Evolutionary conservation across 768 basidiomycete species (phyloP).

Genomic region (Lyophyllum shimeji): DNA sequence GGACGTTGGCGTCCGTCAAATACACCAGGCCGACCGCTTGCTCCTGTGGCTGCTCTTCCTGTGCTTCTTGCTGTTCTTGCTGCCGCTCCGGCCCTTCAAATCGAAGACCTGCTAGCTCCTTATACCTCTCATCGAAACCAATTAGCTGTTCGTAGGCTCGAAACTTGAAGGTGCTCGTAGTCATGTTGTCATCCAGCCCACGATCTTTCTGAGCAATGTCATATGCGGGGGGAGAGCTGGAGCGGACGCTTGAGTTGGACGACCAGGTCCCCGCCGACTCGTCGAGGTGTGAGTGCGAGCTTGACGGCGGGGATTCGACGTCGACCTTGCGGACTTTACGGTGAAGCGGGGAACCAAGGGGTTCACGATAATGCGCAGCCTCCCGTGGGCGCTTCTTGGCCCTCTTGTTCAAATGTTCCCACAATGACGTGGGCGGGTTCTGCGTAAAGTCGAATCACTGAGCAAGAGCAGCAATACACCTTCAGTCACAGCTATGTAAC

Average conservation of each 20-base stretch:
- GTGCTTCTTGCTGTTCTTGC: neutral
- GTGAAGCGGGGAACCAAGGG: neutral
- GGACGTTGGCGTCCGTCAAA: conserved; percentile 29
- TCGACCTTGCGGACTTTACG: neutral
- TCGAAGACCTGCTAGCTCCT: too few species aligned
- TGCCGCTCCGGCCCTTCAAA: too few species aligned
- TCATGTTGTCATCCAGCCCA: neutral
- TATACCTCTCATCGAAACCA: too few species aligned
- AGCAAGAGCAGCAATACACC: neutral
- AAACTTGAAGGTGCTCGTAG: neutral
- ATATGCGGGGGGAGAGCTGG: neutral
- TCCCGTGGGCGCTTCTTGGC: neutral
- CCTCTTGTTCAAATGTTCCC: neutral
- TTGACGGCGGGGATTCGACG: neutral
- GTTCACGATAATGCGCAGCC: neutral
- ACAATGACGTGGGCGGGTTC: too few species aligned
- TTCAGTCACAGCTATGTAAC: neutral
- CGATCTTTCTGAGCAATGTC: neutral
- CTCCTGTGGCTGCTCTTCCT: neutral
- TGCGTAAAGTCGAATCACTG: neutral
- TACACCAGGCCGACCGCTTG: conserved; percentile 43
- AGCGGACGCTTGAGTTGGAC: neutral
- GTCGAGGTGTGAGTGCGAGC: neutral
- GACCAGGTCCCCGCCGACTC: neutral
- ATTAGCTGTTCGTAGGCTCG: neutral